Conservation (phyloP, 495 filamentous ascomycete genomes). For the Penicillium mononematosum region DNA sequence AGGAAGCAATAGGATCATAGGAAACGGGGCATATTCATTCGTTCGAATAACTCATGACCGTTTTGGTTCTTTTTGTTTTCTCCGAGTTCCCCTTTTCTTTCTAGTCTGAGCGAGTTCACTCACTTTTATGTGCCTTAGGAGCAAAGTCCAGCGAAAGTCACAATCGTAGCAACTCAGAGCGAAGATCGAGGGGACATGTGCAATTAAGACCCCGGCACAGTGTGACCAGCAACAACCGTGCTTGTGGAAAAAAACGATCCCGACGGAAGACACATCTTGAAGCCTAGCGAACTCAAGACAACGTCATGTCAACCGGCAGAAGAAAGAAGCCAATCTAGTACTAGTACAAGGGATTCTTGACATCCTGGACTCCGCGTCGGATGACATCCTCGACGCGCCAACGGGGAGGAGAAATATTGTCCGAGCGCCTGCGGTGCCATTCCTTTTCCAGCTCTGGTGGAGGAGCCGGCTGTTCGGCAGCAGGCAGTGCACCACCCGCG, state of each 20-base stretch:
- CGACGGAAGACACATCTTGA: constrained; percentile 16
- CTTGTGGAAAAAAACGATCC: constrained; percentile 22
- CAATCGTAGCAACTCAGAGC: constrained; percentile 18
- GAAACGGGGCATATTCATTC: constrained; percentile 33
- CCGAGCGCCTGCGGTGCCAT: constrained; percentile 45
- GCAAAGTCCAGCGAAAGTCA: constrained; percentile 6
- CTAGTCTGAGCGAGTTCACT: constrained; percentile 1
- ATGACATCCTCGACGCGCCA: constrained; percentile 83
- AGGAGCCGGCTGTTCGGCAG: constrained; percentile 63
- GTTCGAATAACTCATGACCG: constrained; percentile 34
- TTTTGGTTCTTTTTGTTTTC: constrained; percentile 12
- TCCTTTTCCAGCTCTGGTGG: constrained; percentile 72
- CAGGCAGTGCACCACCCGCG: constrained; percentile 78
- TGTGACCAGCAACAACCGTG: constrained; percentile 46
- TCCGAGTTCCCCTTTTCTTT: constrained; percentile 10
- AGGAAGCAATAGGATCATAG: constrained; percentile 15
- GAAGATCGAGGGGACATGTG: constrained; percentile 12
- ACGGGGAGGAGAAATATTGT: constrained; percentile 63
- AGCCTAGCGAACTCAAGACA: constrained; percentile 20
- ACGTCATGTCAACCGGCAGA: constrained; percentile 16
- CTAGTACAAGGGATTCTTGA: constrained; percentile 62
- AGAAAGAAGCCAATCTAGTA: constrained; percentile 25
- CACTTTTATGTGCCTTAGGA: constrained; percentile 9
- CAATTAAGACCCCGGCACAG: constrained; percentile 30
- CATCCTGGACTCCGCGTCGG: constrained; percentile 73